Evolutionary conservation across 805 yeast species (phyloP), one percentile per base, ranked within the genome.

Genomic region (Zygosaccharomyces rouxii): DNA sequence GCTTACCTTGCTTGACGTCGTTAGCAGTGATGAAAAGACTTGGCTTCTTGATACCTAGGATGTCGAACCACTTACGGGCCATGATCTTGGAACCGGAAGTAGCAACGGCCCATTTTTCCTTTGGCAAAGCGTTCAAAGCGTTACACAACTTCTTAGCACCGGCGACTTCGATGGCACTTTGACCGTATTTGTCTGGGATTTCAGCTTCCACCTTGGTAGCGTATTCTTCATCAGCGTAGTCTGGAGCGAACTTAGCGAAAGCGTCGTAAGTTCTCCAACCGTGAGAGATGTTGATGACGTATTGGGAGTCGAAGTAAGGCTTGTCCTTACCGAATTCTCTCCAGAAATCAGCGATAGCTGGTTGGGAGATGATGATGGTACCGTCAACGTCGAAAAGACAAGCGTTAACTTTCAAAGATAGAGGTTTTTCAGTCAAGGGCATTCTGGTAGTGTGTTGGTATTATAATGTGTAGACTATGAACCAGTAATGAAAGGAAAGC

Each of bases 251-350:
- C 64, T 77, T 78, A 56, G 79, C 79, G 64, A 86, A 78, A 33
- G 86, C 84, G 60, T 88, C 96, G 57, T 78, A 78, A 29, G 95
- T 86, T 69, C 96, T 78, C 65, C 87, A 82, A 35, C 96, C 96
- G 69, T 88, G 96, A 30, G 85, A 78, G 46, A 83, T 79, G 67
- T 81, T 78, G 64, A 85, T 80, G 48, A 86, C 84, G 58, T 83
- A 81, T 55, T 80, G 82, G 14, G 86, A 79, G 67, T 82, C 80
- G 48, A 84, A 82, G 62, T 77, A 78, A 52, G 88, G 80, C 69
- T 84, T 78, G 61, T 78, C 75, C 59, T 75, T 73, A 55, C 85
- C 86, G 62, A 85, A 77, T 51, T 80, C 83, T 60, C 78, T 78
- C 95, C 95, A 88, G 72, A 86, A 81, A 60, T 81, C 84, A 62